phyloP scores from a whole-genome alignment of 139 green algal genomes.

The Chlamydomonas sp. region DNA sequence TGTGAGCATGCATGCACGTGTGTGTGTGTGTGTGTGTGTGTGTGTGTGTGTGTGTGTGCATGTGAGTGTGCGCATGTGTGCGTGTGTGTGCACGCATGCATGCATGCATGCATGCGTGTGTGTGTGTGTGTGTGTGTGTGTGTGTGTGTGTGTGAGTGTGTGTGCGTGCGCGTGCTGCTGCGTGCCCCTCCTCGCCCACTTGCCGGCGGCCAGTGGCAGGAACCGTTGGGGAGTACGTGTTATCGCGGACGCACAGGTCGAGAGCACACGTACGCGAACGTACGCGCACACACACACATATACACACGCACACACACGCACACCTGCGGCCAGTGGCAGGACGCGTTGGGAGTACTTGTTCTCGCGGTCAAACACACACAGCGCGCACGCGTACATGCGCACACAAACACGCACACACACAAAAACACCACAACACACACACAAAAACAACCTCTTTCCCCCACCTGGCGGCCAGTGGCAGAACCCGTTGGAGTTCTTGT shows the following conservation, averaged over 20 bases:
- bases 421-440: too few species aligned
- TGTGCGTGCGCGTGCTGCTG: too few species aligned
- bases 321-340: conserved; percentile 52
- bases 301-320: neutral
- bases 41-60: neutral
- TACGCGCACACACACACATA: conserved; percentile 14
- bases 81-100: too few species aligned
- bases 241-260: neutral
- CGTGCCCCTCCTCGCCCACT: too few species aligned
- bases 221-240: too few species aligned
- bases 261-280: neutral
- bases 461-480: conserved; percentile 47
- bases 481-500: conserved; percentile 75
- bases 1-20: too few species aligned
- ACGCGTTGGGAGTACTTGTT: conserved; percentile 70
- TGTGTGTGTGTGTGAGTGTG: too few species aligned
- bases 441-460: neutral
- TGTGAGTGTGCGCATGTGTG: too few species aligned
- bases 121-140: too few species aligned
- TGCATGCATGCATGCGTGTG: too few species aligned
- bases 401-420: too few species aligned
- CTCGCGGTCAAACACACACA: conserved; percentile 59
- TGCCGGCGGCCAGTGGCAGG: too few species aligned
- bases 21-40: neutral
- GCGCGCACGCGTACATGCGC: conserved; percentile 2